Conservation (phyloP, 257 asterid species). For the Rehmannia glutinosa region DNA sequence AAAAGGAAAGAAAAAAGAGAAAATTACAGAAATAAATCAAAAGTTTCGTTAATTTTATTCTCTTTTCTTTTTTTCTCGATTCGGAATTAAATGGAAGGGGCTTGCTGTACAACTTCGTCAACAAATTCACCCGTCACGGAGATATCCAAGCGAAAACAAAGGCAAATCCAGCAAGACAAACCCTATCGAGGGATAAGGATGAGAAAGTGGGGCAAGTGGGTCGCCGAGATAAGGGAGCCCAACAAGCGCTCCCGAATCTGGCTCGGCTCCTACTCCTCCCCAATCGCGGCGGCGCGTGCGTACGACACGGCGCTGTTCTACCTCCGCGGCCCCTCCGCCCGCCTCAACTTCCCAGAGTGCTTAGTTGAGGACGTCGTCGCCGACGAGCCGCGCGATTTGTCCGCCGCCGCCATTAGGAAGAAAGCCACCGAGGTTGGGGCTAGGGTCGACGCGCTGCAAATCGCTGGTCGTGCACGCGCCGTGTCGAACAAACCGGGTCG, state of each 20-base stretch:
- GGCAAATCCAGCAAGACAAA: conserved; percentile 41
- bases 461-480: conserved; percentile 7
- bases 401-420: conserved; percentile 74
- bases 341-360: conserved; percentile 79
- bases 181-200: conserved; percentile 83
- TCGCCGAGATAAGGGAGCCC: conserved; percentile 88
- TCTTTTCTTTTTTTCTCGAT: no score
- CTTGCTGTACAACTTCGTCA: conserved; percentile 13
- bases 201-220: conserved; percentile 99
- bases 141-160: conserved; percentile 44
- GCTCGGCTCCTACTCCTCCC: conserved; percentile 86
- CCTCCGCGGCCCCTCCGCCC: conserved; percentile 77
- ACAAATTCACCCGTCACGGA: conserved; percentile 29
- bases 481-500: conserved; percentile 18
- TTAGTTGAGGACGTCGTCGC: conserved; percentile 32
- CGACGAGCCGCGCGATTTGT: conserved; percentile 36
- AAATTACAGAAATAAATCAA: no score
- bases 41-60: no score
- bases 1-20: background rate
- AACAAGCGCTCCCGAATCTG: conserved; percentile 80
- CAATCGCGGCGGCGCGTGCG: conserved; percentile 91
- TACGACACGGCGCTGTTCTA: conserved; percentile 82
- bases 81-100: conserved; percentile 22
- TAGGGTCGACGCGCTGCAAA: conserved; percentile 73
- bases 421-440: conserved; percentile 89